Evolutionary conservation across 2,329 filamentous ascomycete genomes (phyloP).

Genomic region (Phyllosticta paracitricarpa): DNA sequence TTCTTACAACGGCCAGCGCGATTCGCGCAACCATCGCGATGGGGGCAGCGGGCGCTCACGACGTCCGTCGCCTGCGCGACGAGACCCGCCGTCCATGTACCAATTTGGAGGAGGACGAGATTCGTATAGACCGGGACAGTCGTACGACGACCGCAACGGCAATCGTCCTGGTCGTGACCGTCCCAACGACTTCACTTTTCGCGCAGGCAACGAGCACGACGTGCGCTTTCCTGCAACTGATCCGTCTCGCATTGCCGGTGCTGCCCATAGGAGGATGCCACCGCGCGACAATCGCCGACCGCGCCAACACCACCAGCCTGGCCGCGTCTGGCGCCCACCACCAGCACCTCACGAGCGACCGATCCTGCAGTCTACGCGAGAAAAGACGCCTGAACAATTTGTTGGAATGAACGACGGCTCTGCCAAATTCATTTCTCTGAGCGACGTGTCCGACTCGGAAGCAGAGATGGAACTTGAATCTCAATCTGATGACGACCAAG

Average conservation of each 20-base stretch:
- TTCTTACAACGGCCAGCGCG: background rate
- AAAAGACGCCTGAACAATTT: slow-evolving; percentile 35
- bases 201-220: slow-evolving; percentile 17
- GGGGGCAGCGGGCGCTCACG: slow-evolving; percentile 1
- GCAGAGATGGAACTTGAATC: slow-evolving; percentile 22
- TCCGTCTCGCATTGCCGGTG: slow-evolving; percentile 3
- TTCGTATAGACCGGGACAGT: slow-evolving; percentile 18
- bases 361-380: slow-evolving; percentile 32
- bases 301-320: slow-evolving; percentile 1
- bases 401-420: slow-evolving; percentile 33
- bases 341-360: slow-evolving; percentile 33
- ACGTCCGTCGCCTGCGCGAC: slow-evolving; percentile 4
- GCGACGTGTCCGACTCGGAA: slow-evolving; percentile 31
- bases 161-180: slow-evolving; percentile 13
- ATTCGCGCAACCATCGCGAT: slow-evolving; percentile 3
- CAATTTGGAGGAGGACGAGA: slow-evolving; percentile 14
- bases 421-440: slow-evolving; percentile 30
- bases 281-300: background rate
- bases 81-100: slow-evolving; percentile 4
- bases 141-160: slow-evolving; percentile 11
- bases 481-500: slow-evolving; percentile 14
- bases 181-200: slow-evolving; percentile 25
- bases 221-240: slow-evolving; percentile 22
- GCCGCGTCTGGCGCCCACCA: slow-evolving; percentile 12
- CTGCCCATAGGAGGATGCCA: background rate